phyloP scores from a whole-genome alignment of 768 basidiomycete species.

The Naganishia randhawae region DNA sequence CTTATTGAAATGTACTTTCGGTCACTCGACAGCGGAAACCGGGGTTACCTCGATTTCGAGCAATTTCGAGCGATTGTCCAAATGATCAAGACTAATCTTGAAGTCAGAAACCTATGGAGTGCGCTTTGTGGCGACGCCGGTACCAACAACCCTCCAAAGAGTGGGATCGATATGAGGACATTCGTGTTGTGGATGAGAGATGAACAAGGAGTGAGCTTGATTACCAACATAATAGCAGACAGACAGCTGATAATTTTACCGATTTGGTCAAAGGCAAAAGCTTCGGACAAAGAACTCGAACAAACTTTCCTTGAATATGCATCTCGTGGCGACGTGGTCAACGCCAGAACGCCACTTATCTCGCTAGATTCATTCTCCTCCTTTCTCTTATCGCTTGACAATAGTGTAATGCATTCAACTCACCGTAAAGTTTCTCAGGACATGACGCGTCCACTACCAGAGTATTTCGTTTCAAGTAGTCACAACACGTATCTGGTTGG shows the following conservation, averaged over 20 bases:
- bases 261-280: background rate
- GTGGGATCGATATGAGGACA: background rate
- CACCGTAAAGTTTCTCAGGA: slow-evolving; percentile 64
- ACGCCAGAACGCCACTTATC: background rate
- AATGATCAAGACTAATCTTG: slow-evolving; percentile 17
- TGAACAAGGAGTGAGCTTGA: background rate
- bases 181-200: background rate
- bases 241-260: background rate
- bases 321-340: background rate
- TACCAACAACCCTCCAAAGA: background rate
- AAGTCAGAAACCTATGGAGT: slow-evolving; percentile 7
- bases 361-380: slow-evolving; percentile 55
- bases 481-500: slow-evolving; percentile 63
- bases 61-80: slow-evolving; percentile 23
- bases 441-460: slow-evolving; percentile 80
- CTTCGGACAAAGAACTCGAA: background rate
- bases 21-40: slow-evolving; percentile 5
- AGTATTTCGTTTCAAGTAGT: slow-evolving; percentile 83
- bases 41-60: slow-evolving; percentile 19
- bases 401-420: slow-evolving; percentile 60
- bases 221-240: background rate
- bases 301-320: background rate
- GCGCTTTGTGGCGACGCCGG: background rate
- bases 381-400: slow-evolving; percentile 77
- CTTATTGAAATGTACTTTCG: slow-evolving; percentile 13